Evolutionary conservation across 2,329 filamentous ascomycete genomes (phyloP).

Genomic region (Chalara sp.): DNA sequence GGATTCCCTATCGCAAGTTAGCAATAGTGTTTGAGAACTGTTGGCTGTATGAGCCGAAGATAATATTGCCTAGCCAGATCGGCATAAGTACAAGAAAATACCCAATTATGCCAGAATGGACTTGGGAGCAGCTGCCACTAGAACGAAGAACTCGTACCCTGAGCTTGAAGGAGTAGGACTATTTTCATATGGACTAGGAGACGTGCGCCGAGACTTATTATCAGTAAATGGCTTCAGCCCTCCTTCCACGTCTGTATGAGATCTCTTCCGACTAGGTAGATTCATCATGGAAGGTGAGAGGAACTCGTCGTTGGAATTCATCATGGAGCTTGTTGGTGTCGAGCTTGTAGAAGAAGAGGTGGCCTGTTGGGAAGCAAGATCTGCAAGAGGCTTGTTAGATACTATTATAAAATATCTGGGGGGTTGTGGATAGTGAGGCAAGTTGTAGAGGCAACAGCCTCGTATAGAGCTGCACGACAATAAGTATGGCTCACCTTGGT

Average conservation of each 20-base stretch:
- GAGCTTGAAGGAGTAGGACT: conserved; percentile 13
- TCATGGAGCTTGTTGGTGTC: conserved; percentile 11
- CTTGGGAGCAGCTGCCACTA: too few relatives aligned
- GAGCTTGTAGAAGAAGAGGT: conserved; percentile 19
- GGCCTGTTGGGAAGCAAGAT: too few relatives aligned
- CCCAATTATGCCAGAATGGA: too few relatives aligned
- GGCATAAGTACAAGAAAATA: too few relatives aligned
- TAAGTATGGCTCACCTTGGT: too few relatives aligned
- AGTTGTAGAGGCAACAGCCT: too few relatives aligned
- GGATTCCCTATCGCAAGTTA: conserved; percentile 17
- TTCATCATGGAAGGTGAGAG: conserved; percentile 11
- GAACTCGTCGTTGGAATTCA: conserved; percentile 1
- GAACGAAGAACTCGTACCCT: conserved; percentile 13
- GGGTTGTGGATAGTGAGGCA: too few relatives aligned
- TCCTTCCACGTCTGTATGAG: conserved; percentile 20
- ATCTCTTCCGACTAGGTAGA: conserved; percentile 23
- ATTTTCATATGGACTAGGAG: conserved; percentile 18
- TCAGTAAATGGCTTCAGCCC: conserved; percentile 11
- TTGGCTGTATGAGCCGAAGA: neutral
- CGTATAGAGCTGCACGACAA: too few relatives aligned
- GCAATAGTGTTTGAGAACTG: neutral
- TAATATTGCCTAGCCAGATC: too few relatives aligned
- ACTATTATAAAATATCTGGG: too few relatives aligned
- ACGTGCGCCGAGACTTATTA: conserved; percentile 25
- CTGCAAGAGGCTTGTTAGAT: too few relatives aligned